Evolutionary conservation across 2,329 filamentous ascomycete species (phyloP).

Genomic region (Xylariaceae sp.): DNA sequence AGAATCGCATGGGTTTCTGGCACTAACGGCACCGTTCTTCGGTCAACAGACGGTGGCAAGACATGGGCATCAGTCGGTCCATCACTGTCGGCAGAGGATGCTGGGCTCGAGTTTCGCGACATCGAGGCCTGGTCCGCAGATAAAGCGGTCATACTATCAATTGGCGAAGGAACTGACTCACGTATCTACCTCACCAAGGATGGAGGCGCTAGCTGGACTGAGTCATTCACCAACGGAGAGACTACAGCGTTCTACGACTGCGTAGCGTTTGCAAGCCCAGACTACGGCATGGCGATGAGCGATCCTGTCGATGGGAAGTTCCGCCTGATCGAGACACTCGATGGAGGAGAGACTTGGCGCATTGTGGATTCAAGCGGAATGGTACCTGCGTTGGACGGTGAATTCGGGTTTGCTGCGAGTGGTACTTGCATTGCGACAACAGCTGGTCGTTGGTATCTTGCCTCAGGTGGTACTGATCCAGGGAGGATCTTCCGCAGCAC

Average conservation of each 20-base stretch:
- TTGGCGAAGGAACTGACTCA: conserved; percentile 40
- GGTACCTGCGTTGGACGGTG: conserved; percentile 36
- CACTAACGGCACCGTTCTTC: conserved; percentile 40
- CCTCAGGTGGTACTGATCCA: conserved; percentile 37
- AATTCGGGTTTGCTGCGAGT: conserved; percentile 43
- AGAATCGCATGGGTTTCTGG: conserved; percentile 43
- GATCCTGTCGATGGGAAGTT: conserved; percentile 44
- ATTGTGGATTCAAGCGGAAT: conserved; percentile 36
- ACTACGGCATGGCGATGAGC: conserved; percentile 40
- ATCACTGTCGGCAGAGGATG: conserved; percentile 27
- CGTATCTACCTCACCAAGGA: conserved; percentile 41
- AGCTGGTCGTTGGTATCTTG: conserved; percentile 40
- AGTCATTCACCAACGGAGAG: conserved; percentile 39
- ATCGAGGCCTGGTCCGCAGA: conserved; percentile 49
- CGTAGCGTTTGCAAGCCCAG: conserved; percentile 37
- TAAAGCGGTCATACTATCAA: conserved; percentile 48
- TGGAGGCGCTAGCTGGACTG: conserved; percentile 38
- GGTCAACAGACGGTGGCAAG: conserved; percentile 37
- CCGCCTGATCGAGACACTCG: conserved; percentile 41
- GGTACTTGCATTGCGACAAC: conserved; percentile 42
- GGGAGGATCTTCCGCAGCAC: conserved; percentile 39
- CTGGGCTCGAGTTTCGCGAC: conserved; percentile 42
- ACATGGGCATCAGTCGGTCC: conserved; percentile 43
- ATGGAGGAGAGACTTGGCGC: conserved; percentile 39
- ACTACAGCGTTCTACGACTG: conserved; percentile 43